These are phyloP conservation scores for Trichoderma sp. DNA, from an alignment of 2,329 filamentous ascomycete genomes.

Conservation along the genomic window DNA sequence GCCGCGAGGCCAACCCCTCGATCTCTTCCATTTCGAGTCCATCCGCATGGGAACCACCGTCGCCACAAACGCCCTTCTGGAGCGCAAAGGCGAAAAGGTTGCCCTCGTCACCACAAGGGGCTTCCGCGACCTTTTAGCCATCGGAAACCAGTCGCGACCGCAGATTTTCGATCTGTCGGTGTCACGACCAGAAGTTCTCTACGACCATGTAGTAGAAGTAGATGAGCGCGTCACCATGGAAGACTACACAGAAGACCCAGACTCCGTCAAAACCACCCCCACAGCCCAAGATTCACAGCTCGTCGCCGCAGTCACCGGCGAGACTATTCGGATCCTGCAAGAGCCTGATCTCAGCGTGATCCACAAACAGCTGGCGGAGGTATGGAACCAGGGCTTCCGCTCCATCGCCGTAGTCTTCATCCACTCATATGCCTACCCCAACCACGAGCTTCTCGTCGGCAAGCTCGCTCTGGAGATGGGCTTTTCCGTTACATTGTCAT, in stretches of 20 bases:
- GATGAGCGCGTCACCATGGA: conserved; percentile 72
- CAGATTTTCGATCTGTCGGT: conserved; percentile 73
- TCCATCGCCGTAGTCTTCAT: conserved; percentile 60
- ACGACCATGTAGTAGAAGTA: conserved; percentile 69
- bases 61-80: conserved; percentile 72
- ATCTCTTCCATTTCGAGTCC: conserved; percentile 49
- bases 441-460: conserved; percentile 48
- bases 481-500: conserved; percentile 41
- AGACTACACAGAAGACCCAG: conserved; percentile 69
- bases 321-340: conserved; percentile 65
- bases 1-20: conserved; percentile 34
- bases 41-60: conserved; percentile 82
- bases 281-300: conserved; percentile 54
- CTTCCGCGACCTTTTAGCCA: conserved; percentile 68
- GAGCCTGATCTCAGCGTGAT: conserved; percentile 55
- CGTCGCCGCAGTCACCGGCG: conserved; percentile 63
- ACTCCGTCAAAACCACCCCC: conserved; percentile 39
- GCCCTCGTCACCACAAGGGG: conserved; percentile 70
- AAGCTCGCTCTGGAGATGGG: conserved; percentile 39
- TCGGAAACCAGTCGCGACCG: conserved; percentile 71
- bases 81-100: conserved; percentile 69
- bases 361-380: conserved; percentile 52
- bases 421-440: conserved; percentile 64
- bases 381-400: conserved; percentile 59
- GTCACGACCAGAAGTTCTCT: conserved; percentile 64